Evolutionary conservation across 306 rosid species (phyloP).

Genomic region (Cercis canadensis): DNA sequence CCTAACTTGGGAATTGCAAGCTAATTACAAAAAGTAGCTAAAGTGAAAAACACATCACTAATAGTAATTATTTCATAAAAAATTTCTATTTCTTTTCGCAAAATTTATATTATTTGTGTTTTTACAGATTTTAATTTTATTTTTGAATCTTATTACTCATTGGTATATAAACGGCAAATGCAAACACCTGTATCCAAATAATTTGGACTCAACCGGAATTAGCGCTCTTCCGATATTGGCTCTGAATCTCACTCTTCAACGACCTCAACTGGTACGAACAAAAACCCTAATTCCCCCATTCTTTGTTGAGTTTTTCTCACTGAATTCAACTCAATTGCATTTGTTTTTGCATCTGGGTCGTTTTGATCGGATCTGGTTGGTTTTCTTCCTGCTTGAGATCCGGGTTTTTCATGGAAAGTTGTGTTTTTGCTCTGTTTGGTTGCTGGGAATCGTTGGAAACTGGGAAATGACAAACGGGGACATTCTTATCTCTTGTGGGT

Average conservation of each 20-base stretch:
- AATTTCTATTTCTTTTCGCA: not conserved
- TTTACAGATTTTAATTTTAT: not conserved
- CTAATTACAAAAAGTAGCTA: not conserved
- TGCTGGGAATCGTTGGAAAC: slow-evolving; percentile 31
- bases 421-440: slow-evolving; percentile 30
- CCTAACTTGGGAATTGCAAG: not conserved
- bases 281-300: slow-evolving; percentile 61
- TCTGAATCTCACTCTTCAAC: slow-evolving; percentile 57
- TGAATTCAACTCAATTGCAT: slow-evolving; percentile 24
- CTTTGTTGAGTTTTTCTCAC: slow-evolving; percentile 12
- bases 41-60: not conserved
- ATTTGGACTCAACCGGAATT: slow-evolving; percentile 55
- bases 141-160: slow-evolving; percentile 16
- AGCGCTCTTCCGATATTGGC: slow-evolving; percentile 45
- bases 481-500: slow-evolving; percentile 2
- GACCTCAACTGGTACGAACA: slow-evolving; percentile 44
- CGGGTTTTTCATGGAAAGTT: slow-evolving; percentile 33
- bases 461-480: slow-evolving; percentile 33
- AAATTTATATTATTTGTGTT: not conserved
- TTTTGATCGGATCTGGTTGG: slow-evolving; percentile 55
- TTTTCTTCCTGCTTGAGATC: slow-evolving; percentile 46
- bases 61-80: no score
- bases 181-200: slow-evolving; percentile 48
- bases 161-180: slow-evolving; percentile 31
- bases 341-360: slow-evolving; percentile 20